Evolutionary conservation across 495 filamentous ascomycete species (phyloP), one percentile per base, ranked within the genome.

Genomic region (Daldinia grandis): DNA sequence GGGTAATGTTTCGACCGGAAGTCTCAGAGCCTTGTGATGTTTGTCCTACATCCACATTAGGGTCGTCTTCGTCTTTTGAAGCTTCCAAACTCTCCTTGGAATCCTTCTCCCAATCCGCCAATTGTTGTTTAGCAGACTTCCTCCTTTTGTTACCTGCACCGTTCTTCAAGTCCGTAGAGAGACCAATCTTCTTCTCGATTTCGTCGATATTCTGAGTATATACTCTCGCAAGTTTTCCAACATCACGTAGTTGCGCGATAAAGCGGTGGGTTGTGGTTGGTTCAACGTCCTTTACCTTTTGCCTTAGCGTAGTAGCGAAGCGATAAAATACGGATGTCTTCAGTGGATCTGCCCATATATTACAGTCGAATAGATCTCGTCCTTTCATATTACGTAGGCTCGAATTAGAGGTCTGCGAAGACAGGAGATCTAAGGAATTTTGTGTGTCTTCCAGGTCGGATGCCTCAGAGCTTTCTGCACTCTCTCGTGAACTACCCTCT

Each of bases 121-220:
- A 2, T 33, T 60, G 66, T 17, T 68, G 66, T 47, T 71, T 76
- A 2, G 69, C 44, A 27, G 76, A 64, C 66, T 64, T 76, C 25
- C 74, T 72, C 56, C 83, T 80, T 24, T 85, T 78, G 68, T 81
- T 88, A 7, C 90, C 89, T 3, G 84, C 81, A 1, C 89, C 89
- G 5, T 80, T 76, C 5, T 79, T 75, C 21, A 92, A 76, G 15
- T 83, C 81, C 0, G 84, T 86, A 28, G 78, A 80, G 42, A 92
- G 81, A 7, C 89, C 89, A 19, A 89, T 86, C 21, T 88, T 84
- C 57, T 87, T 86, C 65, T 92, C 90, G 5, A 92, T 81, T 63
- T 86, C 86, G 64, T 92, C 90, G 30, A 92, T 92, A 56, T 92
- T 92, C 69, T 92, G 90, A 0, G 89, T 91, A 68, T 91, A 91